phyloP scores from a whole-genome alignment of 129 eudicot species.

The Pseudognaphalium luteoalbum region DNA sequence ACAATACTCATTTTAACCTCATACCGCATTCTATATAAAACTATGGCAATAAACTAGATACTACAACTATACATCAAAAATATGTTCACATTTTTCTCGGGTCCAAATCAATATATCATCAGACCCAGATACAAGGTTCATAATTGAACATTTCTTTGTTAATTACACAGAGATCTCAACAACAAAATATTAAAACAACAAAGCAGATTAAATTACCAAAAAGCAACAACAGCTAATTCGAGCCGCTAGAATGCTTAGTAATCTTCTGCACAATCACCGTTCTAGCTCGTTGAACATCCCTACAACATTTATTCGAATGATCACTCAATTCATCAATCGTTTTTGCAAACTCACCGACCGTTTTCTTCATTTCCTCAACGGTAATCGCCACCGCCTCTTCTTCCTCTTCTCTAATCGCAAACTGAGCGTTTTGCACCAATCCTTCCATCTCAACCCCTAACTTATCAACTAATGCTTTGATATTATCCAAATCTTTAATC shows the following conservation, averaged over 20 bases:
- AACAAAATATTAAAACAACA: constrained; percentile 11
- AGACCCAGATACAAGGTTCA: constrained; percentile 18
- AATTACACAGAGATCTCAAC: constrained; percentile 21
- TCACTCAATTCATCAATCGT: constrained; percentile 64
- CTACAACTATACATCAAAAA: constrained; percentile 2
- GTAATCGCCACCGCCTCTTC: constrained; percentile 65
- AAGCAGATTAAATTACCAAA: constrained; percentile 9
- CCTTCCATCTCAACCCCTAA: constrained; percentile 63
- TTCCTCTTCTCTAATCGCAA: constrained; percentile 50
- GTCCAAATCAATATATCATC: background rate
- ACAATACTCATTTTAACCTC: too few relatives aligned
- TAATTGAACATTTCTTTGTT: constrained; percentile 16
- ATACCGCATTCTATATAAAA: too few relatives aligned
- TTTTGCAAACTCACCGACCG: constrained; percentile 44
- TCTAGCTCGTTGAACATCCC: constrained; percentile 61
- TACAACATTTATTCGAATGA: constrained; percentile 60
- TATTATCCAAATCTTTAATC: constrained; percentile 61
- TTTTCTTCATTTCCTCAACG: constrained; percentile 63
- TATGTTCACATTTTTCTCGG: background rate
- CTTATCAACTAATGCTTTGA: constrained; percentile 50
- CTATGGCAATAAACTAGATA: background rate
- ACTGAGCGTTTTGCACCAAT: constrained; percentile 53
- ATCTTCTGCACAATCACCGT: constrained; percentile 69
- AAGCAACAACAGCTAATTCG: constrained; percentile 28
- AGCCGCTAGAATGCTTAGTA: constrained; percentile 54